phyloP scores from a whole-genome alignment of 768 basidiomycete species.

The Lentinula lateritia region DNA sequence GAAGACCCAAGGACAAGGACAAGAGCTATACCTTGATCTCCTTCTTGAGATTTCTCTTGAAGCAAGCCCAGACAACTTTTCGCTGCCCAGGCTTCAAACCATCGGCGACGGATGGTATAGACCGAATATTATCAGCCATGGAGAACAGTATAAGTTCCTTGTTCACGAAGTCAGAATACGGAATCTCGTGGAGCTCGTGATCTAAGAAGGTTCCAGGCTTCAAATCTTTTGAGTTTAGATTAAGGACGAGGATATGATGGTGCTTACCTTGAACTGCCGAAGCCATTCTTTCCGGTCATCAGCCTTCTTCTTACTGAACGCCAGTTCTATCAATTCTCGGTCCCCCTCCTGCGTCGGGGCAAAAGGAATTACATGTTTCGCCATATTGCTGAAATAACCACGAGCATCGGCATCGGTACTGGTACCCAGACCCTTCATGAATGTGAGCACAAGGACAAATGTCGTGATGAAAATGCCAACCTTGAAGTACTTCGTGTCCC shows the following conservation, averaged over 20 bases:
- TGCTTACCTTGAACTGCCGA: conserved; percentile 74
- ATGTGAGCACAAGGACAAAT: background rate
- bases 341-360: conserved; percentile 76
- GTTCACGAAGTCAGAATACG: conserved; percentile 94
- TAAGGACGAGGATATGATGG: conserved; percentile 4
- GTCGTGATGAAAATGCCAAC: conserved; percentile 32
- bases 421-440: conserved; percentile 85
- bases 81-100: conserved; percentile 97
- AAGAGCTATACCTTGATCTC: conserved; percentile 70
- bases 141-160: conserved; percentile 97
- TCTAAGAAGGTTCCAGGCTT: conserved; percentile 93
- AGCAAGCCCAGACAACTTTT: conserved; percentile 94
- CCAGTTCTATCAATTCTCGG: conserved; percentile 87
- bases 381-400: conserved; percentile 89
- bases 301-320: conserved; percentile 99
- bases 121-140: conserved; percentile 98
- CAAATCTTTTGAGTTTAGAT: background rate
- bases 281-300: conserved; percentile 99
- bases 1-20: background rate
- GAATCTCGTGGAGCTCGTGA: conserved; percentile 81
- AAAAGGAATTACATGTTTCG: conserved; percentile 94
- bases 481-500: conserved; percentile 97
- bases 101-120: conserved; percentile 91
- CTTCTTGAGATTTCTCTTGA: conserved; percentile 88
- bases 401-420: conserved; percentile 86